These are phyloP conservation scores for Rutstroemia sydowiana DNA, from an alignment of 2,329 filamentous ascomycete genomes.

Conservation along the genomic window DNA sequence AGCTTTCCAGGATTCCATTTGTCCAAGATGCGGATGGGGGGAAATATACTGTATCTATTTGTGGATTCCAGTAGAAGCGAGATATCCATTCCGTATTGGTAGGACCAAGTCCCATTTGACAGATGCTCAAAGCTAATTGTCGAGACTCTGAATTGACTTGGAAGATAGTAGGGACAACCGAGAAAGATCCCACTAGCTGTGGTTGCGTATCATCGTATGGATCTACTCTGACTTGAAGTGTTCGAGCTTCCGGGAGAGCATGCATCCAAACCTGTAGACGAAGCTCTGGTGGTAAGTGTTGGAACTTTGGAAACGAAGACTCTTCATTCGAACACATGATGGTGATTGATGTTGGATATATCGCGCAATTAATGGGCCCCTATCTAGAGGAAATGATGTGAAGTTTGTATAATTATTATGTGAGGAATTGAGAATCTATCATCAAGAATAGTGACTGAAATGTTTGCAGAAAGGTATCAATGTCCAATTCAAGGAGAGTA, in stretches of 20 bases:
- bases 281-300: neutral
- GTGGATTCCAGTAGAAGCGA: constrained; percentile 4
- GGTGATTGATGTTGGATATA: neutral
- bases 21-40: neutral
- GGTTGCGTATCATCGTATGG: neutral
- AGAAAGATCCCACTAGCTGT: constrained; percentile 4
- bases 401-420: no score
- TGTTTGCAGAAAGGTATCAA: no score
- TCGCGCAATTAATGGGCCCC: neutral
- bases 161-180: constrained; percentile 16
- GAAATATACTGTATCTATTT: neutral
- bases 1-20: neutral
- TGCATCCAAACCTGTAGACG: neutral
- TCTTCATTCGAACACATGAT: no score
- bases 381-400: no score
- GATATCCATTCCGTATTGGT: neutral
- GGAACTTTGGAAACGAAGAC: neutral
- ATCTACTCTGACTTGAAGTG: neutral
- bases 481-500: no score
- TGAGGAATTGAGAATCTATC: no score
- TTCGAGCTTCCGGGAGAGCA: neutral
- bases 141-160: constrained; percentile 10
- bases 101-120: neutral
- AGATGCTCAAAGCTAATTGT: neutral
- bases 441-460: no score